Conservation (phyloP, 768 basidiomycete genomes). For the Rhizopogon vinicolor region DNA sequence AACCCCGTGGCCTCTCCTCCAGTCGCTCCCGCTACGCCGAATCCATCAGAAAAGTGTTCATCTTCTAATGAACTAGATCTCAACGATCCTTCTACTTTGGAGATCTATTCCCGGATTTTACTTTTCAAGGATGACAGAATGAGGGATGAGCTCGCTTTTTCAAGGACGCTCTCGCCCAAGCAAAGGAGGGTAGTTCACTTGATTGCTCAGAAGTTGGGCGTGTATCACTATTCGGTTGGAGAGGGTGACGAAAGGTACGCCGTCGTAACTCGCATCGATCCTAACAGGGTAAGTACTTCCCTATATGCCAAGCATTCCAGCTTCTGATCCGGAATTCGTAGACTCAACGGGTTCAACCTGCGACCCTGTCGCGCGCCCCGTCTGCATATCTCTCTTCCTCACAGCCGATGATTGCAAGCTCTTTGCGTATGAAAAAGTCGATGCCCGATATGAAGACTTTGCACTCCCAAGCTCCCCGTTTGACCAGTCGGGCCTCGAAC, state of each 20-base stretch:
- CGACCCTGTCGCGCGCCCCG: conserved; percentile 73
- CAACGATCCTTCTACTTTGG: conserved; percentile 92
- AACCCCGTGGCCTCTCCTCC: conserved; percentile 46
- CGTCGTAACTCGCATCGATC: conserved; percentile 89
- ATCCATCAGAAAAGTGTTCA: conserved; percentile 59
- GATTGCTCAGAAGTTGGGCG: conserved; percentile 93
- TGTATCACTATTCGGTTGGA: conserved; percentile 91
- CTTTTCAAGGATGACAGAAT: conserved; percentile 97
- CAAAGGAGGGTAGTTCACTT: conserved; percentile 93
- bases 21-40: conserved; percentile 54
- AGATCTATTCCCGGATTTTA: conserved; percentile 94
- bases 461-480: conserved; percentile 73
- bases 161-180: conserved; percentile 76
- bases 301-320: conserved; percentile 4
- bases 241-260: conserved; percentile 92
- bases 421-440: conserved; percentile 90
- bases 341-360: conserved; percentile 38
- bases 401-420: conserved; percentile 37
- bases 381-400: conserved; percentile 67
- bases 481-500: conserved; percentile 78
- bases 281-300: conserved; percentile 58
- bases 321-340: conserved; percentile 4
- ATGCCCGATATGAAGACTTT: conserved; percentile 97
- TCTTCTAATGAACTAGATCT: conserved; percentile 78
- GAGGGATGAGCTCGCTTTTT: conserved; percentile 96